Conservation (phyloP, 257 asterid genomes). For the Parsonsia alboflavescens region DNA sequence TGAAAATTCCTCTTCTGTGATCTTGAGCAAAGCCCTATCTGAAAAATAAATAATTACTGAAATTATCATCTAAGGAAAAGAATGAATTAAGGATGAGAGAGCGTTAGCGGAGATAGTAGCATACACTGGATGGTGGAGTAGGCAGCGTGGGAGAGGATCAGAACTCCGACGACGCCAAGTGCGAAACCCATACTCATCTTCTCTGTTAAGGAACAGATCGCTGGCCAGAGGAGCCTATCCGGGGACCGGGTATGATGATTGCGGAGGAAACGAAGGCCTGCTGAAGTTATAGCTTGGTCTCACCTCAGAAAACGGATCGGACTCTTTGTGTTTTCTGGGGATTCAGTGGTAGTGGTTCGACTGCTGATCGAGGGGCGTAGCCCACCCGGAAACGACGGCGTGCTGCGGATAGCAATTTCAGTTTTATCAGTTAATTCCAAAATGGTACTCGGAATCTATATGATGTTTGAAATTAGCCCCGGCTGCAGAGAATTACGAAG, state of each 20-base stretch:
- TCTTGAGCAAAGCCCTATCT: constrained; percentile 88
- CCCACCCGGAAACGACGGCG: constrained; percentile 5
- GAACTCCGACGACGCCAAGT: constrained; percentile 73
- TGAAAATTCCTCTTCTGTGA: constrained; percentile 80
- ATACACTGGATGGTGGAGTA: constrained; percentile 84
- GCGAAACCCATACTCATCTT: constrained; percentile 66
- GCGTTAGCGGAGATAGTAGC: background rate
- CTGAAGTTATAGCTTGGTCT: background rate
- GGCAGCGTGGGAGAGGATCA: constrained; percentile 64
- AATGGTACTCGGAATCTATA: background rate
- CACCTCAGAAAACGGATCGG: background rate
- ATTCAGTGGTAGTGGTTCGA: background rate
- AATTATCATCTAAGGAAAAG: background rate
- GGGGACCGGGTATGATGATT: constrained; percentile 7
- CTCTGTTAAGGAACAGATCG: constrained; percentile 21
- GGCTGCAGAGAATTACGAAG: no score
- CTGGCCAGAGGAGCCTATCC: constrained; percentile 17
- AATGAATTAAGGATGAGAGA: constrained; percentile 3
- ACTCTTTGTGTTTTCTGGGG: background rate
- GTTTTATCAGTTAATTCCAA: background rate
- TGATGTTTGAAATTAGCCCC: background rate
- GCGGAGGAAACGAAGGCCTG: constrained; percentile 6
- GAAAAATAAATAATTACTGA: constrained; percentile 24
- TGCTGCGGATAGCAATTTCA: background rate
- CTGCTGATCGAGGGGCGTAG: no score